Evolutionary conservation across 2,329 filamentous ascomycete species (phyloP).

Genomic region (Colletotrichum brevisporum): DNA sequence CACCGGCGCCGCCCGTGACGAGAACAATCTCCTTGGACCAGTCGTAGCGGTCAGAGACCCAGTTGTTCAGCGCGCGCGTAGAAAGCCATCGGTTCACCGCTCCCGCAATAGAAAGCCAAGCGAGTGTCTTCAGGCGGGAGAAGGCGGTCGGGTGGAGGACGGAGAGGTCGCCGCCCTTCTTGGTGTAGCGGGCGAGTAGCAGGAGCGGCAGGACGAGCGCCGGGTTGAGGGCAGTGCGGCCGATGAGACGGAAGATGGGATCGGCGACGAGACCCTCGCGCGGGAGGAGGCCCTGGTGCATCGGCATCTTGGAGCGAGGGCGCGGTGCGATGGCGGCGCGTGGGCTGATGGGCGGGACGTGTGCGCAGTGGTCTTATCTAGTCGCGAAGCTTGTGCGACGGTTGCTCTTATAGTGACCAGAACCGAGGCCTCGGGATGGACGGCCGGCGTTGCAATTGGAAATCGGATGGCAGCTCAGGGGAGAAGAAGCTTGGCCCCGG

Average conservation of each 20-base stretch:
- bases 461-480: slow-evolving; percentile 21
- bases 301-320: slow-evolving; percentile 30
- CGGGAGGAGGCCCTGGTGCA: slow-evolving; percentile 67
- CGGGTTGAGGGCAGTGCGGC: slow-evolving; percentile 75
- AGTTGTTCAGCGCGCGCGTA: slow-evolving; percentile 63
- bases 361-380: not conserved
- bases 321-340: not conserved
- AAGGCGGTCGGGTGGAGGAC: slow-evolving; percentile 66
- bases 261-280: slow-evolving; percentile 74
- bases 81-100: slow-evolving; percentile 67
- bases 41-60: slow-evolving; percentile 68
- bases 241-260: slow-evolving; percentile 69
- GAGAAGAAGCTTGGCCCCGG: not conserved
- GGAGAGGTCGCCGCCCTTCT: slow-evolving; percentile 68
- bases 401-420: not conserved
- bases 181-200: slow-evolving; percentile 74
- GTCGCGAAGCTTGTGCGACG: not conserved
- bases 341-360: not conserved
- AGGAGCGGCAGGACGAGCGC: slow-evolving; percentile 74
- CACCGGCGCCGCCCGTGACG: slow-evolving; percentile 81
- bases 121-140: slow-evolving; percentile 66
- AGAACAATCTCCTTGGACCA: slow-evolving; percentile 80
- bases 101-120: slow-evolving; percentile 65
- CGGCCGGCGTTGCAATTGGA: not conserved
- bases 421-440: slow-evolving; percentile 5